Evolutionary conservation across 768 basidiomycete genomes (phyloP).

Genomic region (Stropharia rugosoannulata): DNA sequence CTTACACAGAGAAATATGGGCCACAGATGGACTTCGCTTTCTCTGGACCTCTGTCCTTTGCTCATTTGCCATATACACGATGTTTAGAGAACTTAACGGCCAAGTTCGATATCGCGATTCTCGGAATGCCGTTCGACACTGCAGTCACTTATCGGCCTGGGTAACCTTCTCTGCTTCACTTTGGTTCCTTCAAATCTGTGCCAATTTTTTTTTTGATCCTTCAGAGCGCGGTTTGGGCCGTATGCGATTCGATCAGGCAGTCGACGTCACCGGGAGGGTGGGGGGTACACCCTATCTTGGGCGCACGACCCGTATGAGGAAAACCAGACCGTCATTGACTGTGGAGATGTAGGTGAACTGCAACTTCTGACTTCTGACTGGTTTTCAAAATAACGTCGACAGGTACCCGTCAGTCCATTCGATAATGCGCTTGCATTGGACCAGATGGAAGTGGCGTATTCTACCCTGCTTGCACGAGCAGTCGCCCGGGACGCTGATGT

Average conservation of each 20-base stretch:
- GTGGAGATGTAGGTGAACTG: slow-evolving; percentile 64
- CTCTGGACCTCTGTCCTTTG: slow-evolving; percentile 81
- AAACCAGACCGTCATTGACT: slow-evolving; percentile 68
- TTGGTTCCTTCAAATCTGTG: not conserved
- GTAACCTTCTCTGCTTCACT: slow-evolving; percentile 26
- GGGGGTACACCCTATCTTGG: slow-evolving; percentile 76
- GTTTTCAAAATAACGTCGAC: not conserved
- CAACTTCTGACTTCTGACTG: too few relatives aligned
- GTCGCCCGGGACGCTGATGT: slow-evolving; percentile 38
- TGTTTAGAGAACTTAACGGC: slow-evolving; percentile 61
- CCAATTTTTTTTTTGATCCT: not conserved
- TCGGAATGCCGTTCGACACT: slow-evolving; percentile 83
- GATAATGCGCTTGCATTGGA: slow-evolving; percentile 83
- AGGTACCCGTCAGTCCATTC: slow-evolving; percentile 79
- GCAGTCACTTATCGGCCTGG: slow-evolving; percentile 58
- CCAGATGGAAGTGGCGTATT: slow-evolving; percentile 86
- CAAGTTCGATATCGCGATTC: slow-evolving; percentile 71
- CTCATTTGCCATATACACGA: slow-evolving; percentile 71
- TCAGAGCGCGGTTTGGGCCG: slow-evolving; percentile 85
- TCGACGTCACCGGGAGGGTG: slow-evolving; percentile 54
- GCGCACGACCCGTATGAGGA: slow-evolving; percentile 59
- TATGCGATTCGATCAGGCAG: slow-evolving; percentile 82
- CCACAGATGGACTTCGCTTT: slow-evolving; percentile 69
- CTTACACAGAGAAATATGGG: slow-evolving; percentile 78
- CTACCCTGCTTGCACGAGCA: slow-evolving; percentile 65